Evolutionary conservation across 2,329 filamentous ascomycete genomes (phyloP).

Genomic region (Trichoderma sp.): DNA sequence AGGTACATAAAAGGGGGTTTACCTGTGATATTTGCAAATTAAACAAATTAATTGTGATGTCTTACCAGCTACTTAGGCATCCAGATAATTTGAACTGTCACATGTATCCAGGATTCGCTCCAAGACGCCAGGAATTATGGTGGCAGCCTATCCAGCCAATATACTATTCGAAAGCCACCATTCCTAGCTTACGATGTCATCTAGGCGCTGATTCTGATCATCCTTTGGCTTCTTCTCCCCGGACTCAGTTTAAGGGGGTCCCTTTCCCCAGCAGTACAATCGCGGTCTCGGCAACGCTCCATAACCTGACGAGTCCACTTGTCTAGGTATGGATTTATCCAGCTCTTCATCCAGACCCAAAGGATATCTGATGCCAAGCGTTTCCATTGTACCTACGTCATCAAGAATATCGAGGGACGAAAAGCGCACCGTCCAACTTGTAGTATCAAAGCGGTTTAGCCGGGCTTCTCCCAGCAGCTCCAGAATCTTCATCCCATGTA

Average conservation of each 20-base stretch:
- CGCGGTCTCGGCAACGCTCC: background rate
- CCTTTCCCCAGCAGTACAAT: background rate
- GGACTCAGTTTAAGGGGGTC: constrained; percentile 4
- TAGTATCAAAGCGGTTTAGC: background rate
- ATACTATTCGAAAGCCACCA: background rate
- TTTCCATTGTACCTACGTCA: background rate
- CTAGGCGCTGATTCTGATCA: background rate
- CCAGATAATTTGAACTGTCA: background rate
- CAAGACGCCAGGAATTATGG: background rate
- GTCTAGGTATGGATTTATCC: background rate
- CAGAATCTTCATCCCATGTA: background rate
- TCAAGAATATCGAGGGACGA: background rate
- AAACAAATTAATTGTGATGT: background rate
- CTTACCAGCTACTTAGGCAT: background rate
- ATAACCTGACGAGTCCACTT: background rate
- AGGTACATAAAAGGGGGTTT: background rate
- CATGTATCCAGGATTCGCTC: background rate
- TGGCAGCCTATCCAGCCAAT: background rate
- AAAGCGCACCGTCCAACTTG: background rate
- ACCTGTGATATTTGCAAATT: background rate
- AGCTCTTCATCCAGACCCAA: background rate
- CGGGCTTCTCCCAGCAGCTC: constrained; percentile 3
- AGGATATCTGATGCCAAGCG: background rate
- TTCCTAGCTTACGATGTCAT: background rate
- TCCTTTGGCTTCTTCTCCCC: background rate